Percentiles rank a stretch among this genome's conserved stretches.
phyloP scores from a whole-genome alignment of 495 filamentous ascomycete species.

The Annulohypoxylon maeteangense region DNA sequence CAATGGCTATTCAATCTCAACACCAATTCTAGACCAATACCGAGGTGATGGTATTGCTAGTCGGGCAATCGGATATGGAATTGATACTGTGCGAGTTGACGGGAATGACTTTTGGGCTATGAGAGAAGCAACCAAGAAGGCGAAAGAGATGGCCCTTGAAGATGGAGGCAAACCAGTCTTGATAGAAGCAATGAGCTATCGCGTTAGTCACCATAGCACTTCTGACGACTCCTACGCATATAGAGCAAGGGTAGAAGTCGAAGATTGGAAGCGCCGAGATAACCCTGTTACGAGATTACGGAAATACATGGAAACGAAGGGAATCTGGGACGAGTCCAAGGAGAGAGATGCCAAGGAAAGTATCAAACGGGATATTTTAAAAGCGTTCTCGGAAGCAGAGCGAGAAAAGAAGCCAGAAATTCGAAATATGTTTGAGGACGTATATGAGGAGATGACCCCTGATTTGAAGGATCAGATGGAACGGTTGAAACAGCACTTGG shows the following conservation, averaged over 20 bases:
- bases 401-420: conserved; percentile 88
- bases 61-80: conserved; percentile 94
- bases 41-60: conserved; percentile 96
- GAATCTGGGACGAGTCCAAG: conserved; percentile 83
- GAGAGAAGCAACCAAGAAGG: conserved; percentile 81
- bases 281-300: conserved; percentile 91
- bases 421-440: conserved; percentile 80
- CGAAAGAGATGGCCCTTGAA: conserved; percentile 78
- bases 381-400: conserved; percentile 88
- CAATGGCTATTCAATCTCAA: conserved; percentile 96
- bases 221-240: conserved; percentile 98
- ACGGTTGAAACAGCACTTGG: conserved; percentile 77
- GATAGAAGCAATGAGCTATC: conserved; percentile 97
- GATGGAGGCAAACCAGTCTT: conserved; percentile 84
- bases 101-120: conserved; percentile 98
- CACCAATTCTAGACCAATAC: conserved; percentile 95
- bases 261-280: conserved; percentile 97
- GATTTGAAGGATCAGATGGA: conserved; percentile 82
- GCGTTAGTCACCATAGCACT: conserved; percentile 96
- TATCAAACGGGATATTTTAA: conserved; percentile 77
- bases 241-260: conserved; percentile 90
- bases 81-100: conserved; percentile 95
- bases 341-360: conserved; percentile 77
- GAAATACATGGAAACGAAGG: conserved; percentile 88
- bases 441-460: conserved; percentile 88